Conservation (phyloP, 208 protist genomes). For the Trypanosoma platydactyli region DNA sequence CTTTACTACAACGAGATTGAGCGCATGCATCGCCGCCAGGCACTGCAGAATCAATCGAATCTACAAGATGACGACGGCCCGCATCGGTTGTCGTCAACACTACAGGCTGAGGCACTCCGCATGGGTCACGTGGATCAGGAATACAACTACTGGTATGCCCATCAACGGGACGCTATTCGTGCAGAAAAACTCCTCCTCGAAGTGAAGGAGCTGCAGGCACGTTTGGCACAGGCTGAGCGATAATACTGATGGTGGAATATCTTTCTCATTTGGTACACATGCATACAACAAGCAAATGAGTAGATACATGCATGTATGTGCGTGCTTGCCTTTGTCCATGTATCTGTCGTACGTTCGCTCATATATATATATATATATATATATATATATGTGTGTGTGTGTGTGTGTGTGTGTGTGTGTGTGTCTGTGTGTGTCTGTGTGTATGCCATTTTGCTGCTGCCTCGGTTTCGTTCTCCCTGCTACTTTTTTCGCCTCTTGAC, state of each 20-base stretch:
- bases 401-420: too few relatives aligned
- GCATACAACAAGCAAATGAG: too few relatives aligned
- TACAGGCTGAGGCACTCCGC: constrained; percentile 53
- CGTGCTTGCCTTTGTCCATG: too few relatives aligned
- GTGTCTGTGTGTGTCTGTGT: too few relatives aligned
- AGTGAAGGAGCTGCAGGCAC: constrained; percentile 73
- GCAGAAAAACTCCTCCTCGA: constrained; percentile 85
- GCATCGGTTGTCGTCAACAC: constrained; percentile 46
- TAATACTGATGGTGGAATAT: neutral
- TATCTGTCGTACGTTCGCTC: neutral
- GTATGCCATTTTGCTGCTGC: too few relatives aligned
- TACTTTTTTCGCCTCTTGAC: too few relatives aligned
- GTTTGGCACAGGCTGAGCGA: constrained; percentile 3
- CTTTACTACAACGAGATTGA: constrained; percentile 90
- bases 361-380: constrained; percentile 11
- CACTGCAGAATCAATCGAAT: constrained; percentile 67
- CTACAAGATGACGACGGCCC: constrained; percentile 70
- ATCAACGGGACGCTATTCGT: constrained; percentile 80
- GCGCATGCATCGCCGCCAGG: constrained; percentile 86
- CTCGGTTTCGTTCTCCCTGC: too few relatives aligned
- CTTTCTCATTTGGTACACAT: neutral
- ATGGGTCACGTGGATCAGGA: constrained; percentile 71
- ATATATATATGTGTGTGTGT: neutral
- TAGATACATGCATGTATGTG: too few relatives aligned
- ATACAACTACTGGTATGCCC: constrained; percentile 86